Base-by-base conservation (phyloP, 176 grass and related monocot species). In the Carex littledalei region DNA sequence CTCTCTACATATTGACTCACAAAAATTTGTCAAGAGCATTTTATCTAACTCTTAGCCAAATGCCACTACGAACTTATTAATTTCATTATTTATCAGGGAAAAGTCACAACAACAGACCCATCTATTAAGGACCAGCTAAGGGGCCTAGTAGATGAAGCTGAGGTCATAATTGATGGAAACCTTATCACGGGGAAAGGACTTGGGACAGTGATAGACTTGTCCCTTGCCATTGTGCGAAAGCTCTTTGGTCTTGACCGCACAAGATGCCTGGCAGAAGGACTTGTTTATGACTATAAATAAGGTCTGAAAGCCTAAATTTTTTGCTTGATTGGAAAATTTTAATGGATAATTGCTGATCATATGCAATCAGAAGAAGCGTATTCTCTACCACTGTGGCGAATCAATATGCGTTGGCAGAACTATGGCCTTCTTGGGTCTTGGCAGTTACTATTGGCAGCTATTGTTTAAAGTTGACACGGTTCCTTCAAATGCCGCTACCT, bases 251-350 rank as follows among this genome's bases (percentile, higher is more conserved):
- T 90, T 89, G 71, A 82, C 55, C 75, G 88, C 83, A 93, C 96
- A 77, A 94, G 92, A 95, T 57, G 87, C 66, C 88, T 98, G 57
- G 93, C 91, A 16, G 92, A 89, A 84, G 96, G 96, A 76, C 89
- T 98, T 62, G 96, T 98, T 84, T 98, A 90, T 59, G 70, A 95
- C n/a, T 98, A 95, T 71, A 75, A 84, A n/a, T 88, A 89, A 87
- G 77, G 50, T 85, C 85, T 58, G 89, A 79, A 43, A 16, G 53
- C 85, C 77, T 65, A 75, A 35, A 83, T 45, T 50, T 76, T 39
- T 72, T 72, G 35, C 3, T 72, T 6, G 78, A 35, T 63, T 35
- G 60, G 13, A 63, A 86, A 53, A 47, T 39, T 3, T 1, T 65
- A 35, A 68, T 16, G 64, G 57, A 57, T 84, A 5, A 20, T 62